A percentile compares a stretch with the other conserved stretches of the same genome.
Conservation (phyloP, 257 asterid genomes). For the Solanum tarapatanum region DNA sequence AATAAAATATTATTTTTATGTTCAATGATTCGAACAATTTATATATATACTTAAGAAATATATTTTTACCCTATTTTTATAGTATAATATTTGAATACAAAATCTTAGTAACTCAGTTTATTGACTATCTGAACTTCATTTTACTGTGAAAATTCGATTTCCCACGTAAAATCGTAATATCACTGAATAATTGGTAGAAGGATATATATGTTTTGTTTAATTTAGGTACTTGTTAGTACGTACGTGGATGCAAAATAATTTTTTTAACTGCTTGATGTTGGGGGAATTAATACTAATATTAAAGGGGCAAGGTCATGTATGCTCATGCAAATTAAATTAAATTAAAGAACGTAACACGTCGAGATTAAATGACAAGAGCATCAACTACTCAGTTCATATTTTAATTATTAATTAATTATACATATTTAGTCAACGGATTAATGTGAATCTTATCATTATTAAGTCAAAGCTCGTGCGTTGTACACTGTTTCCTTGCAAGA, state of each 20-base stretch:
- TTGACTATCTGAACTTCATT: no score
- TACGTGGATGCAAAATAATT: not conserved
- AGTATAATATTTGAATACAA: not conserved
- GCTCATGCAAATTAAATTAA: slow-evolving; percentile 19
- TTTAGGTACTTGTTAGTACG: not conserved
- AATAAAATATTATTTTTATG: not conserved
- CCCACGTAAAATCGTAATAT: no score
- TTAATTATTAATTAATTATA: not conserved
- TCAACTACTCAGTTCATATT: slow-evolving; percentile 12
- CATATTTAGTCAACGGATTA: slow-evolving; percentile 9
- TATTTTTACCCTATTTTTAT: no score
- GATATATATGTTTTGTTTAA: not conserved
- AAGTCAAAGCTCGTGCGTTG: slow-evolving; percentile 15
- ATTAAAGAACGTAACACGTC: not conserved
- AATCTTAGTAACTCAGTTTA: no score
- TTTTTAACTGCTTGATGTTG: not conserved
- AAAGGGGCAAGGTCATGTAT: not conserved
- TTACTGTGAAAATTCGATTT: not conserved
- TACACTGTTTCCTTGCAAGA: not conserved
- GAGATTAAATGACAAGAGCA: slow-evolving; percentile 12
- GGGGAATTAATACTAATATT: not conserved
- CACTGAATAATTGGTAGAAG: not conserved
- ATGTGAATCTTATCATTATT: not conserved
- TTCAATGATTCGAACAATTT: not conserved
- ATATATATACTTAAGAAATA: no score